These are phyloP conservation scores for Aureobasidium sp. DNA, from an alignment of 2,329 filamentous ascomycete genomes.

Conservation along the genomic window DNA sequence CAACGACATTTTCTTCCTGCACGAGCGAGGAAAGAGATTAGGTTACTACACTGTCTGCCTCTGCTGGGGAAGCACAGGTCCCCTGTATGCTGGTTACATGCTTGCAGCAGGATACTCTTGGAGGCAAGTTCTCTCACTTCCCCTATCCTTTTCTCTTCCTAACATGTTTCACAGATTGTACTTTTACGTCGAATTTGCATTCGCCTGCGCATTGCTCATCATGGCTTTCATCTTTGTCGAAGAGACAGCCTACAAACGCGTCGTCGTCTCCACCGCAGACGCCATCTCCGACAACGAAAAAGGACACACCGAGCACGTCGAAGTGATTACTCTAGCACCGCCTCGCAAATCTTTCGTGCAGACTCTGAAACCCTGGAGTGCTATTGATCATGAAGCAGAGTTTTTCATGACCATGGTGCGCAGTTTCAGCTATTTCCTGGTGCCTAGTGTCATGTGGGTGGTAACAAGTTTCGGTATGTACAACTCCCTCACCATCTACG, in stretches of 20 bases:
- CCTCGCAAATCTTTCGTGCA: conserved; percentile 25
- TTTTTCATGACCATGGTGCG: conserved; percentile 32
- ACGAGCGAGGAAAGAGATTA: conserved; percentile 44
- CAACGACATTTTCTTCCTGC: conserved; percentile 43
- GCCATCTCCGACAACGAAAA: conserved; percentile 18
- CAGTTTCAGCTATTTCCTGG: conserved; percentile 32
- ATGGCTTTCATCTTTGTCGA: conserved; percentile 53
- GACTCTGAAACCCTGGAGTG: conserved; percentile 30
- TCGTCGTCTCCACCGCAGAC: conserved; percentile 4
- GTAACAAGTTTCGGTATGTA: conserved; percentile 29
- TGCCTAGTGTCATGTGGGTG: conserved; percentile 33
- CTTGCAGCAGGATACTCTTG: conserved; percentile 52
- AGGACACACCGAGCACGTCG: conserved; percentile 22
- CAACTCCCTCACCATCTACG: not conserved
- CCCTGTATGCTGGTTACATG: conserved; percentile 56
- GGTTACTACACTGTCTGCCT: conserved; percentile 56
- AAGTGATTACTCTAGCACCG: conserved; percentile 24
- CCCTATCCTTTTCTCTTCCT: not conserved
- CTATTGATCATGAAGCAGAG: conserved; percentile 28
- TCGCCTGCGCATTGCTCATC: conserved; percentile 39
- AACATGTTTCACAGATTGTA: conserved; percentile 34
- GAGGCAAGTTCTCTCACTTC: conserved; percentile 27
- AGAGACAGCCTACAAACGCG: conserved; percentile 48
- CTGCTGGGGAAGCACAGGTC: conserved; percentile 50
- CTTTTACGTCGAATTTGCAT: conserved; percentile 55